Evolutionary conservation across 352 stramenopile genomes (phyloP).

Genomic region (Globisporangium nunn): DNA sequence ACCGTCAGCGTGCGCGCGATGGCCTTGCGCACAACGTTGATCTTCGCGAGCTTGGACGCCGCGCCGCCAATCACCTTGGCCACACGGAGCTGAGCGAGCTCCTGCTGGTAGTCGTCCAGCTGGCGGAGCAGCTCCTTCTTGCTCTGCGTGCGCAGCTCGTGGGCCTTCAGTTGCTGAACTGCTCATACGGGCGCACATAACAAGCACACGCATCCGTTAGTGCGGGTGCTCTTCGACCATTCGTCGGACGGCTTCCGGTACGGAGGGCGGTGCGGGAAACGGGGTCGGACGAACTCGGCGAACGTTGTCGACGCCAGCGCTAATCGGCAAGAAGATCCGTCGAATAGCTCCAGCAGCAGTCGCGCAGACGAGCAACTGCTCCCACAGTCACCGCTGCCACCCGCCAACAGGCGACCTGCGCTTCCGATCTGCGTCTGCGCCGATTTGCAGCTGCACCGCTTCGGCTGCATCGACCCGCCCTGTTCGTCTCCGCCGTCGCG

Average conservation of each 20-base stretch:
- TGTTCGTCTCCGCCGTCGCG: no score
- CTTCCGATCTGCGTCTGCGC: not conserved
- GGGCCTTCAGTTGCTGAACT: constrained; percentile 93
- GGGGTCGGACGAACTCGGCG: not conserved
- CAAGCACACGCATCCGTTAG: not conserved
- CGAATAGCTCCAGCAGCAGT: no score
- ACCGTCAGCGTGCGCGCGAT: constrained; percentile 99
- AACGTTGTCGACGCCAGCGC: not conserved
- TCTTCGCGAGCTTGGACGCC: constrained; percentile 99
- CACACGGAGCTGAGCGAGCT: constrained; percentile 97
- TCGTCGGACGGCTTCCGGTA: no score
- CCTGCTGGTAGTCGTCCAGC: constrained; percentile 97
- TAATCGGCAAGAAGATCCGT: no score
- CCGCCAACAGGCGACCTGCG: no score
- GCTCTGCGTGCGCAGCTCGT: constrained; percentile 96
- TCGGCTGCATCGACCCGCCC: no score
- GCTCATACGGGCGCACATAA: constrained; percentile 1
- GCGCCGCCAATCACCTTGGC: constrained; percentile 98
- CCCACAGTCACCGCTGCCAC: no score
- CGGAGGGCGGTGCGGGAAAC: not conserved
- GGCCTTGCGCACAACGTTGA: constrained; percentile 97
- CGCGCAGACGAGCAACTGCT: no score
- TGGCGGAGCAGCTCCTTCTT: constrained; percentile 98
- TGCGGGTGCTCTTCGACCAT: not conserved
- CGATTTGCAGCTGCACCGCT: not conserved